A percentile compares a stretch with the other conserved stretches of the same genome.
Conservation (phyloP, 257 asterid genomes). For the Catharanthus roseus region DNA sequence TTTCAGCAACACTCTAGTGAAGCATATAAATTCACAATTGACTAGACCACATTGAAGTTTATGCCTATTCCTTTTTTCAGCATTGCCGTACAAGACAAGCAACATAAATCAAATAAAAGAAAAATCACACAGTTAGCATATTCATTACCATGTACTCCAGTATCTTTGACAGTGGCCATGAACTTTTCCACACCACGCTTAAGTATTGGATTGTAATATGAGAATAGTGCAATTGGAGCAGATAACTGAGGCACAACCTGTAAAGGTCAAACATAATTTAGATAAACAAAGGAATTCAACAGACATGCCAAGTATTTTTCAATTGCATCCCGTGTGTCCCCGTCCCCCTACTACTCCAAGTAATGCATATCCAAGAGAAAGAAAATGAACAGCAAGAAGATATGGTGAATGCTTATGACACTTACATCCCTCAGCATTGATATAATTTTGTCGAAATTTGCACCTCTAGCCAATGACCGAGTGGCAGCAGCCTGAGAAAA, state of each 20-base stretch:
- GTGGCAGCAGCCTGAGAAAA: conserved; percentile 70
- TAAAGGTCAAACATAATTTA: not conserved
- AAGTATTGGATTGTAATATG: conserved; percentile 89
- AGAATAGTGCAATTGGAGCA: conserved; percentile 73
- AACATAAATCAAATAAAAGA: not conserved
- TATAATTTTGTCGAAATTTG: conserved; percentile 61
- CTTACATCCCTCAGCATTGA: conserved; percentile 82
- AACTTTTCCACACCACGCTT: conserved; percentile 74
- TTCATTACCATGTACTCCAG: conserved; percentile 67
- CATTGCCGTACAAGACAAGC: conserved; percentile 2
- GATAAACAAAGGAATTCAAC: no score
- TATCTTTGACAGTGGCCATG: conserved; percentile 67
- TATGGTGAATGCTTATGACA: conserved; percentile 1
- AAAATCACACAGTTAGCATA: not conserved
- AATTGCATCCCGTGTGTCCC: no score
- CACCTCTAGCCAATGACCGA: conserved; percentile 65
- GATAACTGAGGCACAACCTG: conserved; percentile 84
- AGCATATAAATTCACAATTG: not conserved
- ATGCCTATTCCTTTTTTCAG: not conserved
- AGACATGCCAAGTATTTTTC: no score
- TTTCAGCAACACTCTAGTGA: not conserved
- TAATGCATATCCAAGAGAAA: no score
- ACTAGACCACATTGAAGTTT: not conserved
- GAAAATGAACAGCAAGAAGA: not conserved
- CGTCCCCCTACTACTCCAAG: no score